These are phyloP conservation scores for Nepenthes mirabilis DNA, from an alignment of 148 eudicot genomes.

Conservation along the genomic window DNA sequence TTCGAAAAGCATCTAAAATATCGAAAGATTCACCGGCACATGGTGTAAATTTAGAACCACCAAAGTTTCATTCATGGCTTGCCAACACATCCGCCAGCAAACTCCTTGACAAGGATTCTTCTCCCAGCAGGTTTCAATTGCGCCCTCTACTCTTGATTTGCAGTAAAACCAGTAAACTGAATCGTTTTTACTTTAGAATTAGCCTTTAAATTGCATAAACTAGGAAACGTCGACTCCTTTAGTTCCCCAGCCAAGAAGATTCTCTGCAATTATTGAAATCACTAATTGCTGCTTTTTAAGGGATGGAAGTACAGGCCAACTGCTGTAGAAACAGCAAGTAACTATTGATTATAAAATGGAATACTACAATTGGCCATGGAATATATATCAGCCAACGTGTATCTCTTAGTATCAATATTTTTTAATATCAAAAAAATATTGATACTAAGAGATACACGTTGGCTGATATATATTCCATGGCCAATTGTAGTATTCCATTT, in stretches of 20 bases:
- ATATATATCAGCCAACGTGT: too few relatives aligned
- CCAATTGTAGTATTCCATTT: too few relatives aligned
- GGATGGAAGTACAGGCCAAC: too few relatives aligned
- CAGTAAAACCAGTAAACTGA: not conserved
- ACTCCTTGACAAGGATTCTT: constrained; percentile 17
- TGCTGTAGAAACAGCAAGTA: too few relatives aligned
- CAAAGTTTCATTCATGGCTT: constrained; percentile 35
- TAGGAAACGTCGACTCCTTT: not conserved
- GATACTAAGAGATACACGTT: too few relatives aligned
- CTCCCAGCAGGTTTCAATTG: constrained; percentile 36
- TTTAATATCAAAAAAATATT: too few relatives aligned
- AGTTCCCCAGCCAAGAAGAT: not conserved
- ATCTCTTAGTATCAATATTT: too few relatives aligned
- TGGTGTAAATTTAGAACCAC: constrained; percentile 12
- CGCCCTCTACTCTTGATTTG: not conserved
- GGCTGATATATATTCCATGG: too few relatives aligned
- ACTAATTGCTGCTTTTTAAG: too few relatives aligned
- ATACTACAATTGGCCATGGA: too few relatives aligned
- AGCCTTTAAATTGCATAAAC: not conserved
- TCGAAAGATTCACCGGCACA: constrained; percentile 12
- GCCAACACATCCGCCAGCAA: constrained; percentile 23
- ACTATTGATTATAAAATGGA: not conserved
- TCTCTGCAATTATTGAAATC: too few relatives aligned
- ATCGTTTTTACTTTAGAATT: too few relatives aligned
- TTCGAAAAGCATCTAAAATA: constrained; percentile 32